These are phyloP conservation scores for Candida glaebosa DNA, from an alignment of 805 yeast genomes.

Conservation along the genomic window DNA sequence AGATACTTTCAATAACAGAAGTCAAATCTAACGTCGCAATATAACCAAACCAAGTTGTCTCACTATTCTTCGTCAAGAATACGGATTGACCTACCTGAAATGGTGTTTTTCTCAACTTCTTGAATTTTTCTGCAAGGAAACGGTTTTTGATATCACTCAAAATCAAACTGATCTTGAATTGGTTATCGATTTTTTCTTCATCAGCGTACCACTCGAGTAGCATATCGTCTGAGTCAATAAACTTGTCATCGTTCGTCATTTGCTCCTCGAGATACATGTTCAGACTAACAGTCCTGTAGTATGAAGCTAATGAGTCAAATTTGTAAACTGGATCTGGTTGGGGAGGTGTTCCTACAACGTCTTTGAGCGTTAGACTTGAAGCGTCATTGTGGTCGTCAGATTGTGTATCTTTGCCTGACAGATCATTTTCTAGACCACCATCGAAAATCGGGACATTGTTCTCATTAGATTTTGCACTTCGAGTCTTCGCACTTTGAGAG, in stretches of 20 bases:
- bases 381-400: too few relatives aligned
- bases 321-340: constrained; percentile 35
- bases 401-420: too few relatives aligned
- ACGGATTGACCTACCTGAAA: constrained; percentile 58
- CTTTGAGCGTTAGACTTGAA: too few relatives aligned
- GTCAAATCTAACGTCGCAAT: constrained; percentile 37
- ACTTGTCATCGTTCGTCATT: constrained; percentile 24
- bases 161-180: constrained; percentile 41
- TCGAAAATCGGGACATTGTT: too few relatives aligned
- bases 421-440: too few relatives aligned
- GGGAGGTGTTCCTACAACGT: too few relatives aligned
- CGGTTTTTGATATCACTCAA: constrained; percentile 46
- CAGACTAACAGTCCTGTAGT: constrained; percentile 57
- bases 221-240: constrained; percentile 38
- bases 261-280: constrained; percentile 64
- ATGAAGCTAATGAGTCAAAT: constrained; percentile 48
- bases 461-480: too few relatives aligned
- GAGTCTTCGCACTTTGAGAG: too few relatives aligned
- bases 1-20: constrained; percentile 18
- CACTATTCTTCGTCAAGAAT: constrained; percentile 48
- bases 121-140: constrained; percentile 48
- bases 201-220: constrained; percentile 50
- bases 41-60: constrained; percentile 57
- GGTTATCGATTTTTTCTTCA: constrained; percentile 38
- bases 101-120: constrained; percentile 54